phyloP scores from a whole-genome alignment of 306 rosid species.

The Quercus rubra region DNA sequence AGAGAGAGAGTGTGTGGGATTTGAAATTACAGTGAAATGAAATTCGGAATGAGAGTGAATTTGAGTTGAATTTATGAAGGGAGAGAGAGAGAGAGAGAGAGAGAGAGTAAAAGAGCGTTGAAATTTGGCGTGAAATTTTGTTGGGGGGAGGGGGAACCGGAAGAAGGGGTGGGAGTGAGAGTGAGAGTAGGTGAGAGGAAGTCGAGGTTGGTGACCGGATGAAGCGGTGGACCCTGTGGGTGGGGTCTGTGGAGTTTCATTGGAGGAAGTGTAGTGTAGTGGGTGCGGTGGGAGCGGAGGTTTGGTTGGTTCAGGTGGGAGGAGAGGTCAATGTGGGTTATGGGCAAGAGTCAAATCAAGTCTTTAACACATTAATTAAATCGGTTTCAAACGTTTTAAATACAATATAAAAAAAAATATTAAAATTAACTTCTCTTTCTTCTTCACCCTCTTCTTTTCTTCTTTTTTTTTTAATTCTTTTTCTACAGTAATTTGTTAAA shows the following conservation, averaged over 20 bases:
- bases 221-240: neutral
- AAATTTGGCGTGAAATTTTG: neutral
- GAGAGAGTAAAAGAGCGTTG: neutral
- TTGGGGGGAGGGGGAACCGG: neutral
- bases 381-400: too few species aligned
- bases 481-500: too few species aligned
- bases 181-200: neutral
- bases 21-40: neutral
- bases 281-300: neutral
- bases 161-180: neutral
- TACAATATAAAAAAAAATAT: too few species aligned
- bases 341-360: neutral
- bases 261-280: too few species aligned
- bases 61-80: neutral
- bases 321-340: neutral
- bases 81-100: neutral
- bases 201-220: constrained; percentile 2
- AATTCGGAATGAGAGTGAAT: neutral
- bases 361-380: too few species aligned
- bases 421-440: too few species aligned
- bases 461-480: rapidly evolving
- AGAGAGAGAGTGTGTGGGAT: neutral
- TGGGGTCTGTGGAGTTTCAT: too few species aligned
- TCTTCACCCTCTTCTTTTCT: too few species aligned
- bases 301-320: neutral